Percentiles rank a stretch among this genome's conserved stretches.
Conservation (phyloP, 768 basidiomycete genomes). For the Lactifluus volemus region DNA sequence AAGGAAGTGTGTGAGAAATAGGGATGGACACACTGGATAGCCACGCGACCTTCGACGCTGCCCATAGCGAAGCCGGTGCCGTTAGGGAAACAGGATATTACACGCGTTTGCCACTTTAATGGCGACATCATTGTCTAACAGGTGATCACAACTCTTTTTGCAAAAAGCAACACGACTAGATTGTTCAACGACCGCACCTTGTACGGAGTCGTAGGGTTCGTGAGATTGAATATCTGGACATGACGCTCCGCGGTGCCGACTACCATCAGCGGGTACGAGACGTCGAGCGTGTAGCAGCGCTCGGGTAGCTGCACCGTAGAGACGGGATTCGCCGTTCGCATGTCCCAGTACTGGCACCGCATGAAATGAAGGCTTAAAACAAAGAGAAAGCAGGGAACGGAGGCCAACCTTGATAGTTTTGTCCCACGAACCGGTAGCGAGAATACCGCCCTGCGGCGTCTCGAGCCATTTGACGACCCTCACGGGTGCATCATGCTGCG, state of each 20-base stretch:
- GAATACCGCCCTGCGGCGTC: constrained; percentile 59
- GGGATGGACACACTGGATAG: constrained; percentile 74
- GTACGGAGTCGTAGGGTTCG: constrained; percentile 69
- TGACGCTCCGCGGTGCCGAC: constrained; percentile 91
- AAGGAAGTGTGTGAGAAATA: not conserved
- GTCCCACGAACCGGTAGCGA: constrained; percentile 96
- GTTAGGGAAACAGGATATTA: constrained; percentile 74
- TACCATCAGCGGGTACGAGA: constrained; percentile 75
- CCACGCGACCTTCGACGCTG: constrained; percentile 86
- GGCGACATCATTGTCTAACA: constrained; percentile 72
- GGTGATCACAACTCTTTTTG: not conserved
- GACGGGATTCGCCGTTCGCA: constrained; percentile 66
- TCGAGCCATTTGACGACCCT: constrained; percentile 79
- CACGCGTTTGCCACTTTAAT: constrained; percentile 89
- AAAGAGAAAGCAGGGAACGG: not conserved
- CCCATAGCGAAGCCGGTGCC: constrained; percentile 77
- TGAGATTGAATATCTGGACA: constrained; percentile 82
- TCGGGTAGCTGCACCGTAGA: constrained; percentile 80
- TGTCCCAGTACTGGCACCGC: constrained; percentile 77
- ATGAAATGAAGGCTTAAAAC: not conserved
- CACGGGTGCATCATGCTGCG: constrained; percentile 85
- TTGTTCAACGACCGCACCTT: constrained; percentile 39
- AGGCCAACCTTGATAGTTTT: constrained; percentile 80
- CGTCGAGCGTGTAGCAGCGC: constrained; percentile 82
- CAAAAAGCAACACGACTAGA: too few relatives aligned